phyloP scores from a whole-genome alignment of 805 yeast genomes.

The Starmerella etchellsii region DNA sequence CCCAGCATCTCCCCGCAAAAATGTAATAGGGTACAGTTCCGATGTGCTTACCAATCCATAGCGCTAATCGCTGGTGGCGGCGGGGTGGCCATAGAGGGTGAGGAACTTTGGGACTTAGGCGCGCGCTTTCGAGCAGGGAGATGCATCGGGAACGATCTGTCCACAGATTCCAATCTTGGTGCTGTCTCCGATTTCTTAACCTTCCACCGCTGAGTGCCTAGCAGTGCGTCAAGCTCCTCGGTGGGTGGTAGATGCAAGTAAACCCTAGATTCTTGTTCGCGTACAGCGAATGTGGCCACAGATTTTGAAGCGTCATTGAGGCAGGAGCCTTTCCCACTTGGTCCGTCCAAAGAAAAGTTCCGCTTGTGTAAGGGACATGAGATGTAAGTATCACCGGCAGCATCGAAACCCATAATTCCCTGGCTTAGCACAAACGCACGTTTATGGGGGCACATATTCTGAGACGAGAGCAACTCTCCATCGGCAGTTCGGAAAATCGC shows the following conservation, averaged over 20 bases:
- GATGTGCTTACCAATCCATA: no score
- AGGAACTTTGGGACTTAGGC: no score
- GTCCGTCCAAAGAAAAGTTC: slow-evolving; percentile 25
- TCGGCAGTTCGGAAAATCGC: slow-evolving; percentile 27
- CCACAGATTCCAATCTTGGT: background rate
- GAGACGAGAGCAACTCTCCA: slow-evolving; percentile 30
- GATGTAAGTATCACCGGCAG: slow-evolving; percentile 25
- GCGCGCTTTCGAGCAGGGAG: background rate
- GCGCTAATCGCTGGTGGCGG: no score
- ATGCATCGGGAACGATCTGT: background rate
- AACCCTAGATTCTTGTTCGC: slow-evolving; percentile 25
- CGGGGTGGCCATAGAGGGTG: no score
- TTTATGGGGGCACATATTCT: slow-evolving; percentile 33
- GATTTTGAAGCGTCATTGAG: slow-evolving; percentile 27
- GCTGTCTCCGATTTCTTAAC: background rate
- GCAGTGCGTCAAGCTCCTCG: slow-evolving; percentile 27
- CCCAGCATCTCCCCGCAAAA: no score
- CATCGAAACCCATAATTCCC: slow-evolving; percentile 29
- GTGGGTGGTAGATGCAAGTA: slow-evolving; percentile 27
- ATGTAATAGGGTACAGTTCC: no score
- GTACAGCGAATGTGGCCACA: slow-evolving; percentile 28
- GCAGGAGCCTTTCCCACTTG: slow-evolving; percentile 23
- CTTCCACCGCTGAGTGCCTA: slow-evolving; percentile 29
- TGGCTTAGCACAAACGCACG: slow-evolving; percentile 31
- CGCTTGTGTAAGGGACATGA: slow-evolving; percentile 32